Evolutionary conservation across 495 filamentous ascomycete species (phyloP), one percentile per base, ranked within the genome.

Genomic region (Hyaloscypha hepaticicola): DNA sequence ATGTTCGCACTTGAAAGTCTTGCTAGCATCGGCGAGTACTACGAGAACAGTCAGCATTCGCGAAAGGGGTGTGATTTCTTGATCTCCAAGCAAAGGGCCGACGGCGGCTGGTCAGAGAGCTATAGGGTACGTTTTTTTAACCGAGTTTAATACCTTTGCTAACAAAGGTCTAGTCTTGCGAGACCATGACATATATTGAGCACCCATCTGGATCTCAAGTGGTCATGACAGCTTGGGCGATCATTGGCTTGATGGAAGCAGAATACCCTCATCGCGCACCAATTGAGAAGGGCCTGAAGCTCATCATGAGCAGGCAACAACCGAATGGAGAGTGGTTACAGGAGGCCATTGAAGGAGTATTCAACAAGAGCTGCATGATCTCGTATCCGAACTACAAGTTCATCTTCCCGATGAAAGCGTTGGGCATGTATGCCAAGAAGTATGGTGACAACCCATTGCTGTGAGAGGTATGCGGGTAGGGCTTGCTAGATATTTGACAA

Each of bases 331-430:
- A 96, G 78, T 99, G 95, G 95, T 75, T 89, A 66, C 94, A 97
- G 72, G 95, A 99, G 77, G 87, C 87, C 0, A 97, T 99, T 69
- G 95, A 99, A 72, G 95, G 95, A 7, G 95, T 99, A 14, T 99
- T 99, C 79, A 99, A 99, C 77, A 96, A 97, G 79, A 96, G 87
- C 72, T 97, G 95, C 77, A 98, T 98, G 94, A 99, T 99, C 61
- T 95, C 94, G 4, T 99, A 99, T 72, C 95, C 95, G 63, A 99
- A 99, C 78, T 99, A 99, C 81, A 99, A 99, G 80, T 93, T 96
- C 76, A 90, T 88, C 59, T 99, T 97, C 76, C 88, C 95, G 7
- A 92, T 97, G 69, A 96, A 94, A 70, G 95, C 95, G 5, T 73
- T 99, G 29, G 95, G 95, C 8, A 68, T 96, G 83, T 99, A 88